Conservation (phyloP, 768 basidiomycete species). For the Pseudohyphozyma bogoriensis region DNA sequence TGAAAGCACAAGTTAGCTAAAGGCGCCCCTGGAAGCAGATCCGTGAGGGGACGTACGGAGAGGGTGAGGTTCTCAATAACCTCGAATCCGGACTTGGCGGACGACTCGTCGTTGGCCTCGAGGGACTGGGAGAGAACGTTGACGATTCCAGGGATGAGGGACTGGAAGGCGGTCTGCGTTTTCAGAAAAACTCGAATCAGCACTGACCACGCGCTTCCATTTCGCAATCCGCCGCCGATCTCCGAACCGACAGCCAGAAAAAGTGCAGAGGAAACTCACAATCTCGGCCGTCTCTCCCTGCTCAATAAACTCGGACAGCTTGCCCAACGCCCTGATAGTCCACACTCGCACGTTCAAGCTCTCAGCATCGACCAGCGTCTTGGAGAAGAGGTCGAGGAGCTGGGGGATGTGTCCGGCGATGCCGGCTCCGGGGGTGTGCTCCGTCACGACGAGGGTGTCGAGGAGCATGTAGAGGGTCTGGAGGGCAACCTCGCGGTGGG, state of each 20-base stretch:
- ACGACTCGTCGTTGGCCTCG: constrained; percentile 63
- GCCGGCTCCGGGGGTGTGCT: constrained; percentile 47
- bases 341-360: constrained; percentile 83
- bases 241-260: neutral
- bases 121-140: constrained; percentile 76
- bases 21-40: neutral
- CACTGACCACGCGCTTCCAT: too few species aligned
- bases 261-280: constrained; percentile 44
- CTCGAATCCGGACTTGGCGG: constrained; percentile 82
- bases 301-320: constrained; percentile 87
- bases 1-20: neutral
- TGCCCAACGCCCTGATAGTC: constrained; percentile 80
- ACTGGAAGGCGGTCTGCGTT: constrained; percentile 76
- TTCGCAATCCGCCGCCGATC: neutral
- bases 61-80: constrained; percentile 92
- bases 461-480: constrained; percentile 84
- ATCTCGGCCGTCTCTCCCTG: constrained; percentile 75
- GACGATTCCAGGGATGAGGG: constrained; percentile 75
- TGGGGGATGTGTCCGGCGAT: constrained; percentile 50
- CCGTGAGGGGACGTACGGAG: constrained; percentile 49
- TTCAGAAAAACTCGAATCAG: neutral
- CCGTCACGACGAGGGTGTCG: constrained; percentile 75
- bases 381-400: constrained; percentile 70
- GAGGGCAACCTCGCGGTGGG: constrained; percentile 82
- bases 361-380: constrained; percentile 66